These are phyloP conservation scores for Arachnomyces sp. DNA, from an alignment of 2,329 filamentous ascomycete species.

Conservation along the genomic window DNA sequence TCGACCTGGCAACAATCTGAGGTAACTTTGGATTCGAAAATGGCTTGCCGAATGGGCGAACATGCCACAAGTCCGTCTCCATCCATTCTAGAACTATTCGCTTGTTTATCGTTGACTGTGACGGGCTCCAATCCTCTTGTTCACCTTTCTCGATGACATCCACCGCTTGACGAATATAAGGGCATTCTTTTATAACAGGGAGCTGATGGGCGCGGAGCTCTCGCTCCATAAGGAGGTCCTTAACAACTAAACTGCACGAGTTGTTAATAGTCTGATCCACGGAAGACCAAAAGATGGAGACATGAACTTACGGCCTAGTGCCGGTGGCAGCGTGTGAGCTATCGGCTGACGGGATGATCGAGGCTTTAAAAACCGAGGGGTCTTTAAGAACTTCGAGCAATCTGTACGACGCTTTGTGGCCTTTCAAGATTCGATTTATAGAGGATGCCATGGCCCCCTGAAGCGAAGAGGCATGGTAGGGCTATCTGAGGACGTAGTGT, in stretches of 20 bases:
- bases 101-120: conserved; percentile 6
- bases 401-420: conserved; percentile 10
- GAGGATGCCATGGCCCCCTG: conserved; percentile 5
- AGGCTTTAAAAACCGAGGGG: conserved; percentile 9
- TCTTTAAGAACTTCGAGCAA: conserved; percentile 7
- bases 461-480: too few relatives aligned
- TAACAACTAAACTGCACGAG: conserved; percentile 7
- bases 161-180: conserved; percentile 7
- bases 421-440: conserved; percentile 6
- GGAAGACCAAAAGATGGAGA: too few relatives aligned
- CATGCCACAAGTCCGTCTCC: conserved; percentile 10
- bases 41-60: conserved; percentile 8
- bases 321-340: too few relatives aligned
- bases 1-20: conserved; percentile 8
- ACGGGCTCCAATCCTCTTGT: conserved; percentile 8
- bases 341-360: conserved; percentile 1
- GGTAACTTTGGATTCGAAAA: conserved; percentile 11
- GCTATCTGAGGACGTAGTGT: too few relatives aligned
- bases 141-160: conserved; percentile 9
- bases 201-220: conserved; percentile 9
- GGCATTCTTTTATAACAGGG: conserved; percentile 7
- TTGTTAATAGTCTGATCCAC: background rate
- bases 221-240: conserved; percentile 7
- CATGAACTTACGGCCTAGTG: too few relatives aligned
- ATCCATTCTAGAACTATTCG: conserved; percentile 11